These are phyloP conservation scores for Sphaceloma murrayae DNA, from an alignment of 2,329 filamentous ascomycete genomes.

Conservation along the genomic window DNA sequence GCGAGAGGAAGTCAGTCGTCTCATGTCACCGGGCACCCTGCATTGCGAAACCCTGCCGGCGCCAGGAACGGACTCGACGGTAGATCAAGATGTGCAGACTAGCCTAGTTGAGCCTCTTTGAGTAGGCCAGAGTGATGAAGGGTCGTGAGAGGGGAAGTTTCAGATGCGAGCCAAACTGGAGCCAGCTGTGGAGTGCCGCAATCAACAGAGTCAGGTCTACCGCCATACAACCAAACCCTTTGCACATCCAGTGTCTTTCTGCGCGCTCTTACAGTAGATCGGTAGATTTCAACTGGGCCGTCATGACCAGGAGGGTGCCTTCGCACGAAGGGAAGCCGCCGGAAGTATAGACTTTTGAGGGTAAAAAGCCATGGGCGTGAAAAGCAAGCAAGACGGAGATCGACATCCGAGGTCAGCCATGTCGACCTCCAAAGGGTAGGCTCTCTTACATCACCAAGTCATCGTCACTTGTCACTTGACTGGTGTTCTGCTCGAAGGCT, in stretches of 20 bases:
- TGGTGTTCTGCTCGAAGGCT: too few relatives aligned
- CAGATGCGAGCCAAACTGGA: conserved; percentile 10
- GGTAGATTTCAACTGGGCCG: too few relatives aligned
- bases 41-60: conserved; percentile 9
- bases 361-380: not conserved
- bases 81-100: conserved; percentile 2
- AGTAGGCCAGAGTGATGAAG: conserved; percentile 5
- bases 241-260: too few relatives aligned
- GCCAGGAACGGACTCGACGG: conserved; percentile 1
- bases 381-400: conserved; percentile 8
- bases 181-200: not conserved
- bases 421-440: not conserved
- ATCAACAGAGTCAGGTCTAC: not conserved
- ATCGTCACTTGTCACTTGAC: too few relatives aligned
- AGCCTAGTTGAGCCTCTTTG: not conserved
- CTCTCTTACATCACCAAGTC: conserved; percentile 2
- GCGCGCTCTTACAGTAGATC: too few relatives aligned
- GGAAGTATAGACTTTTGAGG: conserved; percentile 8
- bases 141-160: conserved; percentile 7
- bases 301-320: too few relatives aligned
- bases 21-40: conserved; percentile 1
- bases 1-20: conserved; percentile 6
- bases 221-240: too few relatives aligned
- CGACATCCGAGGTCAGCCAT: conserved; percentile 1
- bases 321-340: conserved; percentile 6